These are phyloP conservation scores for Phytophthora constricta DNA, from an alignment of 352 stramenopile species.

Conservation along the genomic window DNA sequence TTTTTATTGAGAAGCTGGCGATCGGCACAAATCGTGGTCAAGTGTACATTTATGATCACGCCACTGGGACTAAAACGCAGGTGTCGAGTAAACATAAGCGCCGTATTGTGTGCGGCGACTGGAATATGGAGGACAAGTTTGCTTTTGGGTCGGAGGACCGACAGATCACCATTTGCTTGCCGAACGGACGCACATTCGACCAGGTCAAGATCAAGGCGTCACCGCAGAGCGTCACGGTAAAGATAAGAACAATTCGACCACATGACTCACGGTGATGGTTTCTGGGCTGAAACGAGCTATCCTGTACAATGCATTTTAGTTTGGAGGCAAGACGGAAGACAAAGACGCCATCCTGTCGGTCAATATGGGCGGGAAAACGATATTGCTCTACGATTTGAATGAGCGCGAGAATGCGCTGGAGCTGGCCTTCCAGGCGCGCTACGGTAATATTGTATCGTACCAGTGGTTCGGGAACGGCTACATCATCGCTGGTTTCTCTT, in stretches of 20 bases:
- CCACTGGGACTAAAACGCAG: conserved; percentile 55
- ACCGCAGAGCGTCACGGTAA: conserved; percentile 68
- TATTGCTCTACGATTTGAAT: conserved; percentile 90
- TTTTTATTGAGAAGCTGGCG: conserved; percentile 42
- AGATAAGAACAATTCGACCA: background rate
- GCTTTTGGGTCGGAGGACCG: conserved; percentile 80
- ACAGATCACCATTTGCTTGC: conserved; percentile 80
- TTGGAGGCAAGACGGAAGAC: conserved; percentile 74
- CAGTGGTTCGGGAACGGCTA: conserved; percentile 91
- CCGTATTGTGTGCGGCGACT: conserved; percentile 80
- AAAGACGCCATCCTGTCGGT: conserved; percentile 85
- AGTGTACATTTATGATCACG: conserved; percentile 83
- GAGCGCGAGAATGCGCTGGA: conserved; percentile 91
- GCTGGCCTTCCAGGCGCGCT: conserved; percentile 90
- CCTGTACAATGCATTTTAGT: conserved; percentile 35
- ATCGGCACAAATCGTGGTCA: conserved; percentile 77
- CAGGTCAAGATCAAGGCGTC: conserved; percentile 83
- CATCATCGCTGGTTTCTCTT: conserved; percentile 91
- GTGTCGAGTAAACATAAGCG: conserved; percentile 81
- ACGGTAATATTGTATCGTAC: conserved; percentile 90
- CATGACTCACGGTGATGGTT: background rate
- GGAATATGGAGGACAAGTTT: conserved; percentile 85
- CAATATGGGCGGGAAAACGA: conserved; percentile 91
- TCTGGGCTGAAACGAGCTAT: background rate
- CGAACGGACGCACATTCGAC: conserved; percentile 68